These are phyloP conservation scores for Pezicula radicicola DNA, from an alignment of 2,329 filamentous ascomycete species.

Conservation along the genomic window DNA sequence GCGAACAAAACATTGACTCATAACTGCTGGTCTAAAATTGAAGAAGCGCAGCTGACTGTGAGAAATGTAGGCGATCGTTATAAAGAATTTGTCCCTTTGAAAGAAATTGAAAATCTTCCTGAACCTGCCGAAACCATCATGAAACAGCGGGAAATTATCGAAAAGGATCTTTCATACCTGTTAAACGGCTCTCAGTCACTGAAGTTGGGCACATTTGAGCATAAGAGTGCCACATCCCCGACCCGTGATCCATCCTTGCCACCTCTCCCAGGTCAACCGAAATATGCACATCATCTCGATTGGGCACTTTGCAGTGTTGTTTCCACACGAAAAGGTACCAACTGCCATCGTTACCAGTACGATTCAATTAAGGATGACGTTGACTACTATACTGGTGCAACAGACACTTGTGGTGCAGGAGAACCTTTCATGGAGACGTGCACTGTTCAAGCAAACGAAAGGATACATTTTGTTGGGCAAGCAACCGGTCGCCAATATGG, in stretches of 20 bases:
- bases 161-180: background rate
- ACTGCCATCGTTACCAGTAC: background rate
- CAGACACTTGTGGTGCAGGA: background rate
- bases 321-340: background rate
- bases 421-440: background rate
- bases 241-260: background rate
- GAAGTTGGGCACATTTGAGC: background rate
- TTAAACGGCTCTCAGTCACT: background rate
- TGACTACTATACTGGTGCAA: background rate
- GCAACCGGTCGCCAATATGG: background rate
- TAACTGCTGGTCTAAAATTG: no score
- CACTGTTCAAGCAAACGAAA: background rate
- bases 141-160: background rate
- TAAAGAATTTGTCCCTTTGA: background rate
- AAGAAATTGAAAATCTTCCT: background rate
- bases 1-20: no score
- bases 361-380: background rate
- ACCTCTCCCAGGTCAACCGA: background rate
- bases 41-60: no score
- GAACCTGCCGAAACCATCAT: background rate
- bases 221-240: background rate
- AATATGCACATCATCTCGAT: background rate
- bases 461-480: background rate
- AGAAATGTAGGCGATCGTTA: no score
- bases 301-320: conserved; percentile 1